Evolutionary conservation across 208 protist species (phyloP).

Genomic region (Leishmania gerbilli): DNA sequence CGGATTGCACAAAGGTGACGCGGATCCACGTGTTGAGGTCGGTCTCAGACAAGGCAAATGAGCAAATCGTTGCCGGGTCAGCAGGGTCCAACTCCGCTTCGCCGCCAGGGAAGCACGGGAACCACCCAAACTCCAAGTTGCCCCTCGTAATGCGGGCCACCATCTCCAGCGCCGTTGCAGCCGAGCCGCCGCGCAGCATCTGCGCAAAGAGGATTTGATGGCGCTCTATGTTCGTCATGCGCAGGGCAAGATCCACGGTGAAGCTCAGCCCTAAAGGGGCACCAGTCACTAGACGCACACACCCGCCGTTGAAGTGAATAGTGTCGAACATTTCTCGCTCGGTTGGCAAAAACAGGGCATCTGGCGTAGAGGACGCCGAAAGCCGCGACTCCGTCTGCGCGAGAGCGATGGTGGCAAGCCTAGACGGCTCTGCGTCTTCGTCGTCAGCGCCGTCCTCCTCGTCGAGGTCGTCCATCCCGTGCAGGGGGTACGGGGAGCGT

Average conservation of each 20-base stretch:
- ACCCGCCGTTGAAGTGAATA: constrained; percentile 78
- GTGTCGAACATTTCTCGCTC: constrained; percentile 38
- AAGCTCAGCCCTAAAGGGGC: constrained; percentile 54
- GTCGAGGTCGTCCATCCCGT: constrained; percentile 37
- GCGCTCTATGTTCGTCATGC: constrained; percentile 40
- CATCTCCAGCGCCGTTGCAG: constrained; percentile 31
- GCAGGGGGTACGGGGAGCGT: constrained; percentile 7
- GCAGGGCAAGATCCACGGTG: constrained; percentile 73
- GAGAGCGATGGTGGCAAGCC: background rate
- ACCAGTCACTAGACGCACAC: constrained; percentile 47
- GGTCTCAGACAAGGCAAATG: constrained; percentile 24
- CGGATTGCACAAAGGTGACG: constrained; percentile 77
- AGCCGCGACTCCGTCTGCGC: constrained; percentile 17
- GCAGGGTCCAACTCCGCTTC: constrained; percentile 11
- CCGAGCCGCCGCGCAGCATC: constrained; percentile 14
- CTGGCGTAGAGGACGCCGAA: constrained; percentile 22
- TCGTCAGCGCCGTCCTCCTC: constrained; percentile 10
- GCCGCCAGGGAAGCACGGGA: constrained; percentile 29
- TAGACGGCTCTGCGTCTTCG: background rate
- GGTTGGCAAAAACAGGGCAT: constrained; percentile 12
- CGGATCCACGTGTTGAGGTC: constrained; percentile 50
- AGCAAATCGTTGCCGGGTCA: constrained; percentile 14
- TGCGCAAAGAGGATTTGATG: constrained; percentile 83
- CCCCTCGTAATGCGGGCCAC: constrained; percentile 52
- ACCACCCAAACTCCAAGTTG: constrained; percentile 63